Percentiles rank a stretch among this genome's conserved stretches.
These are phyloP conservation scores for Salvia miltiorrhiza DNA, from an alignment of 257 asterid genomes.

Conservation along the genomic window DNA sequence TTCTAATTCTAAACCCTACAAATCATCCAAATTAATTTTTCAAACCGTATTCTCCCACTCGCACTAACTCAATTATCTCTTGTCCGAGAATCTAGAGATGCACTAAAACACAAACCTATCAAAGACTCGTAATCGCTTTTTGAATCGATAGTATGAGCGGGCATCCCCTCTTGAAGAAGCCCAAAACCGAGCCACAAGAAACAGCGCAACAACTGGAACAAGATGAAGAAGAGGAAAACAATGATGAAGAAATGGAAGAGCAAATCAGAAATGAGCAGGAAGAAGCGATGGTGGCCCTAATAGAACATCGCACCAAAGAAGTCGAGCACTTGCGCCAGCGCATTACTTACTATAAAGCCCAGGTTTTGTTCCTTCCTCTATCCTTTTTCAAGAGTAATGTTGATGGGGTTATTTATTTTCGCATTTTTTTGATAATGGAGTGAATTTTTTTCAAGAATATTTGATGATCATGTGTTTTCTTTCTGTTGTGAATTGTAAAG, in stretches of 20 bases:
- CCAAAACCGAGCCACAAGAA: conserved; percentile 37
- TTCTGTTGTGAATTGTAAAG: too few species aligned
- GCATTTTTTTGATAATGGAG: background rate
- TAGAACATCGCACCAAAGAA: conserved; percentile 81
- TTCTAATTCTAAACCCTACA: background rate
- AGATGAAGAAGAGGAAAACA: conserved; percentile 20
- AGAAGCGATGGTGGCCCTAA: conserved; percentile 69
- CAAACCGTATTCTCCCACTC: background rate
- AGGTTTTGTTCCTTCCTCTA: conserved; percentile 35
- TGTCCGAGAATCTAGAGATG: background rate
- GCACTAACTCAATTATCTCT: background rate
- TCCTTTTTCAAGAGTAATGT: background rate
- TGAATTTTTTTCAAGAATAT: background rate
- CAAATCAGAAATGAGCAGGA: conserved; percentile 54
- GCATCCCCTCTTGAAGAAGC: conserved; percentile 38
- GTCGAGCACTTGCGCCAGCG: conserved; percentile 75
- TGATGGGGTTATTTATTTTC: background rate
- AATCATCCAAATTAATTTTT: background rate
- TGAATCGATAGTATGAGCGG: conserved; percentile 38
- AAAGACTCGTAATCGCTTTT: conserved; percentile 15
- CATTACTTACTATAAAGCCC: conserved; percentile 55
- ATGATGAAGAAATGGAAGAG: conserved; percentile 22
- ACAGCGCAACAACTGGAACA: background rate
- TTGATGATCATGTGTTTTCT: background rate
- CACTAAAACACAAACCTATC: background rate